Evolutionary conservation across 768 basidiomycete genomes (phyloP).

Genomic region (Kwoniella sp.): DNA sequence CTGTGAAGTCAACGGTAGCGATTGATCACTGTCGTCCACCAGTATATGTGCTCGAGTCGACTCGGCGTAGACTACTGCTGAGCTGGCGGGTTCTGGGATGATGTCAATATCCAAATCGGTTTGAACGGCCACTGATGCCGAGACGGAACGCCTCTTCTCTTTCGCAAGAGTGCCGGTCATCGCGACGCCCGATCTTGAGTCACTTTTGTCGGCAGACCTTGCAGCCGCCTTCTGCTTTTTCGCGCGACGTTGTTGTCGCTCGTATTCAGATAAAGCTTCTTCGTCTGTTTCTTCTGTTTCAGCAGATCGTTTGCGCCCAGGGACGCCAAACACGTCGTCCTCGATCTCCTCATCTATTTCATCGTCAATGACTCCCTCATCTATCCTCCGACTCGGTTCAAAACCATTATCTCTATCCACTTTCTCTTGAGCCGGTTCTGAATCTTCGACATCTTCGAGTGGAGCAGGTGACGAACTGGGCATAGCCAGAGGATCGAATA

Average conservation of each 20-base stretch:
- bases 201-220: too few species aligned
- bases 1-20: neutral
- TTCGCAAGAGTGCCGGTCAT: neutral
- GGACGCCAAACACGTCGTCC: neutral
- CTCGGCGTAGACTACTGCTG: neutral
- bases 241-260: constrained; percentile 6
- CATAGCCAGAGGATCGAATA: constrained; percentile 23
- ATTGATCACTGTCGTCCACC: constrained; percentile 9
- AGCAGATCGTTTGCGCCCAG: too few species aligned
- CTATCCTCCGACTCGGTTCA: too few species aligned
- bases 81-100: neutral
- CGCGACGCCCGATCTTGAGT: too few species aligned
- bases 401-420: constrained; percentile 8
- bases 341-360: constrained; percentile 2
- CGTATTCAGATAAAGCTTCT: constrained; percentile 28
- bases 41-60: neutral
- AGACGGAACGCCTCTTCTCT: neutral
- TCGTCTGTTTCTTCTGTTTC: constrained; percentile 17
- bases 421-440: constrained; percentile 11
- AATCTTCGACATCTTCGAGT: neutral
- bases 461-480: constrained; percentile 11
- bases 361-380: too few species aligned
- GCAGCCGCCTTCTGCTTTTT: neutral
- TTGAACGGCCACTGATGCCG: neutral
- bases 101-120: neutral